Conservation (phyloP, 768 basidiomycete species). For the Harrya chromipes region DNA sequence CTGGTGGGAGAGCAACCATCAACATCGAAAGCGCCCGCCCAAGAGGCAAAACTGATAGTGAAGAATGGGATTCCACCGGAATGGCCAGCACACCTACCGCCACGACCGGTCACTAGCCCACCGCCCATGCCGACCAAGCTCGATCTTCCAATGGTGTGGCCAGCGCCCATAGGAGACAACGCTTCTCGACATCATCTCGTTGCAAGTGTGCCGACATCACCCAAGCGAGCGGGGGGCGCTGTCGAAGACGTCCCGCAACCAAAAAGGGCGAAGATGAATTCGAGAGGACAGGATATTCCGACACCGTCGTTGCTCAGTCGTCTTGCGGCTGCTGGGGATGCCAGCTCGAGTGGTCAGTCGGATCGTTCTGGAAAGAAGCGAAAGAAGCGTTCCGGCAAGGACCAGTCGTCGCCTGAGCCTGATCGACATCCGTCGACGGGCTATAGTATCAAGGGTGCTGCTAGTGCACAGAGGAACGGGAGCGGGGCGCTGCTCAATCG, state of each 20-base stretch:
- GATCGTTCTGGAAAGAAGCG: constrained; percentile 21
- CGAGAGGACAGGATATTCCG: constrained; percentile 26
- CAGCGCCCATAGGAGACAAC: constrained; percentile 15
- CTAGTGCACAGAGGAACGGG: constrained; percentile 30
- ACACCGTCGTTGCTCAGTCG: constrained; percentile 46
- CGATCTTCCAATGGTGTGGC: constrained; percentile 13
- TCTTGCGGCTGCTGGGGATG: constrained; percentile 28
- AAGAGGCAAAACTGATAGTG: constrained; percentile 7
- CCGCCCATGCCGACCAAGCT: constrained; percentile 14
- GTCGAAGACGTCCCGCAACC: constrained; percentile 31
- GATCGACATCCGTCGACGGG: constrained; percentile 40
- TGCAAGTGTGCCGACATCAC: constrained; percentile 11
- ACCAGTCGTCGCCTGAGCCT: constrained; percentile 24
- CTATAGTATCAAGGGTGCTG: constrained; percentile 55
- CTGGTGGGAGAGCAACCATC: constrained; percentile 26
- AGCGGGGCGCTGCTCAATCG: constrained; percentile 33
- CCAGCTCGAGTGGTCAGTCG: constrained; percentile 10
- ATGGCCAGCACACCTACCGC: constrained; percentile 30
- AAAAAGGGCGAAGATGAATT: constrained; percentile 33
- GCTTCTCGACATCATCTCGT: constrained; percentile 2
- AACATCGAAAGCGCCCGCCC: constrained; percentile 14
- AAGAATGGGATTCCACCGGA: constrained; percentile 15
- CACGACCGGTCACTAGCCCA: constrained; percentile 12
- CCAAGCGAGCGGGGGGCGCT: constrained; percentile 26
- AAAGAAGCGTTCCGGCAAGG: constrained; percentile 19